Base-by-base conservation (phyloP, 495 filamentous ascomycete genomes). In the Annulohypoxylon moriforme region DNA sequence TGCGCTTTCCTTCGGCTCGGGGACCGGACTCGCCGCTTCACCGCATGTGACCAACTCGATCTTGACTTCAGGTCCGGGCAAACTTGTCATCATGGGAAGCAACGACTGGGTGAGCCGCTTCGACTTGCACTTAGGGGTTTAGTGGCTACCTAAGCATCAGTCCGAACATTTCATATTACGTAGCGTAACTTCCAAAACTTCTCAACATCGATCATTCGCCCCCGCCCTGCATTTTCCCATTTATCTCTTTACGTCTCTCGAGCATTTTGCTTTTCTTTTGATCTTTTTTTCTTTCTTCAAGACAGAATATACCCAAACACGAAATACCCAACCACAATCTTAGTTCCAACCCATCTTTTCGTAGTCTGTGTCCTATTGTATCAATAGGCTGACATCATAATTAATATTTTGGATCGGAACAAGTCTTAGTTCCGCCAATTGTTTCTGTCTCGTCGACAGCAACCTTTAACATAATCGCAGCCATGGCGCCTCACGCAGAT, bases 41-140 rank as follows among this genome's bases (percentile, higher is more conserved):
- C 68, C 71, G 64, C 76, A 76, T 74, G 74, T 77, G 76, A 77
- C 76, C 66, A 63, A 38, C 29, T 52, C 25, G 40, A 71, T 20
- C 60, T 52, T 27, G 64, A 49, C 68, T 64, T 71, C 58, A 59
- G 27, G 53, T 46, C 60, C 56, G 58, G 42, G 31, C 67, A 67
- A 68, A 61, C 73, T 62, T 75, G 61, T 68, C 65, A 68, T 75
- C 70, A 64, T 72, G 59, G 56, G 60, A 52, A 64, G 52, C 64
- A 55, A 70, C 64, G 69, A 75, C 68, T 77, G 73, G 73, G 49
- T 71, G 63, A 76, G 66, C 74, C 75, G 85, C 82, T 76, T 85
- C 79, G 74, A 89, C 86, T 82, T 91, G 89, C 88, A 89, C 87
- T 91, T 90, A 88, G 85, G 82, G 86, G 87, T 84, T 82, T 87